phyloP scores from a whole-genome alignment of 2,329 filamentous ascomycete species.

The Didymella keratinophila region DNA sequence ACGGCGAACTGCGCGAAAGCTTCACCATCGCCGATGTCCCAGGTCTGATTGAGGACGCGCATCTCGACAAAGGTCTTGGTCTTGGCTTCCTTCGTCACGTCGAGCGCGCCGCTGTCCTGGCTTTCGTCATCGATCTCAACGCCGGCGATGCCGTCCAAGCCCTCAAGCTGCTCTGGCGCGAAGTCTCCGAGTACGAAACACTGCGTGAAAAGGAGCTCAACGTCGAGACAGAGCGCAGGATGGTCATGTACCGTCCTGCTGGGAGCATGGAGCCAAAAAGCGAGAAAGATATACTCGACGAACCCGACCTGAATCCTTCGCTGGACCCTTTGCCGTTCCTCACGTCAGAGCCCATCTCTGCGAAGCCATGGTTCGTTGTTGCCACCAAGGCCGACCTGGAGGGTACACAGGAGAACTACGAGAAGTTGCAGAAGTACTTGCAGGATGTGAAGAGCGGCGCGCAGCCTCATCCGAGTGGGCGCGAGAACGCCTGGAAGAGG shows the following conservation, averaged over 20 bases:
- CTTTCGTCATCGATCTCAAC: slow-evolving; percentile 88
- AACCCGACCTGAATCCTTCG: slow-evolving; percentile 34
- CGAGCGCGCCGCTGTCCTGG: slow-evolving; percentile 89
- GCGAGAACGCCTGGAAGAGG: slow-evolving; percentile 67
- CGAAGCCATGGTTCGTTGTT: slow-evolving; percentile 96
- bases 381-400: slow-evolving; percentile 91
- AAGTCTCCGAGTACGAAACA: slow-evolving; percentile 88
- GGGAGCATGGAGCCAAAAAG: slow-evolving; percentile 23
- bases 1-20: slow-evolving; percentile 69
- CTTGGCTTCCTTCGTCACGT: slow-evolving; percentile 93
- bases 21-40: slow-evolving; percentile 97
- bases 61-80: slow-evolving; percentile 89
- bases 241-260: slow-evolving; percentile 60
- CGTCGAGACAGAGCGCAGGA: slow-evolving; percentile 69
- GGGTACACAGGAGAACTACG: slow-evolving; percentile 80
- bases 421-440: slow-evolving; percentile 73
- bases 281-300: slow-evolving; percentile 30
- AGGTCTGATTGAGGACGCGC: slow-evolving; percentile 88
- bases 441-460: slow-evolving; percentile 68
- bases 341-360: slow-evolving; percentile 75
- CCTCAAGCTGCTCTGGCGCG: slow-evolving; percentile 84
- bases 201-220: slow-evolving; percentile 76
- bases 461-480: slow-evolving; percentile 75
- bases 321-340: slow-evolving; percentile 55
- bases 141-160: slow-evolving; percentile 80